A percentile compares a stretch with the other conserved stretches of the same genome.
Conservation (phyloP, 2,329 filamentous ascomycete species). For the Xylariaceae sp. region DNA sequence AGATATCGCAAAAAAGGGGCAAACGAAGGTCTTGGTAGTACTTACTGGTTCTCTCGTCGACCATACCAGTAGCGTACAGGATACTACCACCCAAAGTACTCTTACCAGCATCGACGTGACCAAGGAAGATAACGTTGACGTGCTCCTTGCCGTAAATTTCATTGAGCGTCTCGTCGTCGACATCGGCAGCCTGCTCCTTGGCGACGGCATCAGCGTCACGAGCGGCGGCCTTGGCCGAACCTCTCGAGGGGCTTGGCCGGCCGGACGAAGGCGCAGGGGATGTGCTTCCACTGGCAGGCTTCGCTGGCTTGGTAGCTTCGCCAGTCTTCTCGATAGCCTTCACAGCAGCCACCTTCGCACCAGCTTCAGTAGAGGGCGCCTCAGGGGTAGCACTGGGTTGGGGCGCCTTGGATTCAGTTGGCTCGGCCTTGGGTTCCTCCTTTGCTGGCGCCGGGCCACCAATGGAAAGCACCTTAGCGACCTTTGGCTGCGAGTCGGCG, state of each 20-base stretch:
- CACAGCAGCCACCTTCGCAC: conserved; percentile 75
- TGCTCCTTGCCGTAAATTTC: conserved; percentile 94
- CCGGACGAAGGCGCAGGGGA: conserved; percentile 81
- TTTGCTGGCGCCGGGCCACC: conserved; percentile 54
- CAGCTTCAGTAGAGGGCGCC: conserved; percentile 42
- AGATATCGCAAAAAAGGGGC: too few species aligned
- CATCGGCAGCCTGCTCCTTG: conserved; percentile 73
- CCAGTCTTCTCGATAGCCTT: conserved; percentile 93
- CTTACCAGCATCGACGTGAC: conserved; percentile 97
- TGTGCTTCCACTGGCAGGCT: conserved; percentile 60
- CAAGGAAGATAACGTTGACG: conserved; percentile 95
- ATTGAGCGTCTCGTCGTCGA: conserved; percentile 68
- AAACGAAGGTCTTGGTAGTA: neutral
- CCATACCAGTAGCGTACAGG: conserved; percentile 92
- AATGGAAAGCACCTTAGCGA: conserved; percentile 72
- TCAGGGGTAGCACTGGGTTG: conserved; percentile 30
- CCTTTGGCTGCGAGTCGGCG: conserved; percentile 48
- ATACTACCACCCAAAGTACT: conserved; percentile 93
- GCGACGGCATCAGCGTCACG: conserved; percentile 78
- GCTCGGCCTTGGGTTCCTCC: conserved; percentile 43
- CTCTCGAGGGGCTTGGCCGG: conserved; percentile 70
- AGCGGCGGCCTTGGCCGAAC: conserved; percentile 43
- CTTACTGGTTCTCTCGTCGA: conserved; percentile 78
- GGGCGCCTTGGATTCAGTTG: conserved; percentile 32
- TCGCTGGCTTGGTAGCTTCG: conserved; percentile 48